Base-by-base conservation (phyloP, 768 basidiomycete species). In the Lactifluus volemus region DNA sequence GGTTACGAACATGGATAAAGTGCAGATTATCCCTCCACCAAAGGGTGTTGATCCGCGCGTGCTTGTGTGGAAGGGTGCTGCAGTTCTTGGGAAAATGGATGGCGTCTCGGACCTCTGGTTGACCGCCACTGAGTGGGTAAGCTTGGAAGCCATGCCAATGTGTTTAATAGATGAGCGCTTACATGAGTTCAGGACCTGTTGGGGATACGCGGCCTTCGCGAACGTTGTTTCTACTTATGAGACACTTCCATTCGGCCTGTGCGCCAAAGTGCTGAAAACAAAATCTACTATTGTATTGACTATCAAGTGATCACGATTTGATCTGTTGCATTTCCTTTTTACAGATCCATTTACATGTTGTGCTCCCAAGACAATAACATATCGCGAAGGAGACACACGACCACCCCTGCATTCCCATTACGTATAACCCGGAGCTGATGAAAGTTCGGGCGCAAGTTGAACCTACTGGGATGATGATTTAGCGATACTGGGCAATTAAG, bases 1-100 rank as follows among this genome's bases (percentile, higher is more conserved):
- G 45, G 86, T 91, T 15, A 80, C 82, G 15, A 86, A 85, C 69
- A 91, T 94, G 84, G 87, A 89, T 69, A 89, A 88, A 67, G 88
- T 96, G 7, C 84, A 88, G 65, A 90, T 97, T 60, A 89, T 98
- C 49, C 91, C 93, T n/a, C 88, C 93, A 2, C 94, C 95, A 1
- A 89, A 94, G 70, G 92, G 93, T 62, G 73, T 98, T 48, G 94
- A 98, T 72, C 92, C 92, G 5, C 81, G 84, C 29, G 85, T 92
- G 41, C 80, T 98, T 36, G 85, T 85, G 15, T 99, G 97, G 97
- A 98, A 98, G 72, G 97, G 97, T 10, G 92, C 88, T 6, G 83
- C 88, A 8, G 92, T 95, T 12, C 82, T 98, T 45, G 90, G 87
- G 30, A 91, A 92, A 73, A 88, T 98, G 83, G 97, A 99, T 54